A percentile compares a stretch with the other conserved stretches of the same genome.
Evolutionary conservation across 2,329 filamentous ascomycete species (phyloP).

Genomic region (Sphaceloma murrayae): DNA sequence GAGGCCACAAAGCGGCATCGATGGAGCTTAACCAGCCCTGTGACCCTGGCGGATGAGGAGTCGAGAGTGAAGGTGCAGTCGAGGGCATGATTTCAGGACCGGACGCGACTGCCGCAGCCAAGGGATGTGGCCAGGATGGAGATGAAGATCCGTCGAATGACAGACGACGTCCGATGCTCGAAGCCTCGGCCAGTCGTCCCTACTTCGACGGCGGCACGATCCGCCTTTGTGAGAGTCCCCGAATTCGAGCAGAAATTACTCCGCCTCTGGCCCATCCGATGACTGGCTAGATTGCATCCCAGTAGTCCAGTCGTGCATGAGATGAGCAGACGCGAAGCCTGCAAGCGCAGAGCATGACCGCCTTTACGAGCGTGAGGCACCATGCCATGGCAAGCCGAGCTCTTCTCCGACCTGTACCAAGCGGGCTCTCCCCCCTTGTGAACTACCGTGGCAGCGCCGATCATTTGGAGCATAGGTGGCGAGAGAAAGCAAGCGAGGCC

Average conservation of each 20-base stretch:
- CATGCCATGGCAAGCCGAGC: slow-evolving; percentile 10
- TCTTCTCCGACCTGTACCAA: neutral
- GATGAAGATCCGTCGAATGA: slow-evolving; percentile 16
- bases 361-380: neutral
- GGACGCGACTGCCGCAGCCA: slow-evolving; percentile 16
- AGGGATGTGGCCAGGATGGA: slow-evolving; percentile 14
- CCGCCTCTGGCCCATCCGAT: slow-evolving; percentile 11
- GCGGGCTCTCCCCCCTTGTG: neutral
- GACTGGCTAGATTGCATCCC: neutral
- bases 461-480: neutral
- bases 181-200: slow-evolving; percentile 14
- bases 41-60: slow-evolving; percentile 13
- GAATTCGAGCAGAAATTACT: slow-evolving; percentile 16
- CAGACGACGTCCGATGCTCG: neutral
- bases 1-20: slow-evolving; percentile 14
- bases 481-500: slow-evolving; percentile 1
- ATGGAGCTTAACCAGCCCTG: slow-evolving; percentile 12
- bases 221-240: slow-evolving; percentile 4
- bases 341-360: slow-evolving; percentile 7
- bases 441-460: slow-evolving; percentile 2
- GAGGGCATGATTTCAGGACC: slow-evolving; percentile 17
- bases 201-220: slow-evolving; percentile 11
- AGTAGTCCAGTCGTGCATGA: neutral
- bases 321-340: neutral
- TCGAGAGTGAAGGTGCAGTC: neutral